A percentile compares a stretch with the other conserved stretches of the same genome.
These are phyloP conservation scores for Theileria annulata DNA, from an alignment of 169 alveolate genomes.

Conservation along the genomic window DNA sequence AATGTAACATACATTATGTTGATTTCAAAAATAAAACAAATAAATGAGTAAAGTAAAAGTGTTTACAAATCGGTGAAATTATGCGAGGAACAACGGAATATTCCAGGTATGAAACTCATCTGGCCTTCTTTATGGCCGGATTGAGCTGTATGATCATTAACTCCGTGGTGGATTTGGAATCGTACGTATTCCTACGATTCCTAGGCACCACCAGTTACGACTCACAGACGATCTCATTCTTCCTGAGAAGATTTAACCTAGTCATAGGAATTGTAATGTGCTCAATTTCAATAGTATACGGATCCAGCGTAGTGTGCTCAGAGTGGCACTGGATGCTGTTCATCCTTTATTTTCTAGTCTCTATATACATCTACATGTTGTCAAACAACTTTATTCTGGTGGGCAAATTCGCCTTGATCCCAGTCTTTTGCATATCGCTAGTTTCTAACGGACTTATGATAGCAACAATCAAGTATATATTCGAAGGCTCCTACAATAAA, in stretches of 20 bases:
- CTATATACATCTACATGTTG: constrained; percentile 5
- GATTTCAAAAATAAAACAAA: too few relatives aligned
- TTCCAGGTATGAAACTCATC: constrained; percentile 2
- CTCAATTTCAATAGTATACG: not conserved
- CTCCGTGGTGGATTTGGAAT: constrained; percentile 24
- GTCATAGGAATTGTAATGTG: constrained; percentile 17
- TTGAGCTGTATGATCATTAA: constrained; percentile 23
- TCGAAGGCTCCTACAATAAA: constrained; percentile 4
- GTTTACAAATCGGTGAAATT: not conserved
- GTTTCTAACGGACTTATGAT: constrained; percentile 9
- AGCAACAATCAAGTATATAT: constrained; percentile 15
- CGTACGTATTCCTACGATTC: constrained; percentile 5
- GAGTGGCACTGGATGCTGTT: constrained; percentile 13
- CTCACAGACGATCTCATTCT: constrained; percentile 21
- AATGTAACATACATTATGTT: too few relatives aligned
- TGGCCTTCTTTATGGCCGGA: constrained; percentile 20
- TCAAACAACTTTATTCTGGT: constrained; percentile 1
- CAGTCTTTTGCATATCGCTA: constrained; percentile 6
- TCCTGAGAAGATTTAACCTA: constrained; percentile 14
- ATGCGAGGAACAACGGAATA: not conserved
- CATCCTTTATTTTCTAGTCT: not conserved
- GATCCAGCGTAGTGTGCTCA: not conserved
- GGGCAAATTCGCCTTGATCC: constrained; percentile 11
- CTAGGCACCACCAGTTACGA: constrained; percentile 22
- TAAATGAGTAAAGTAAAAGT: too few relatives aligned